Evolutionary conservation across 2,329 filamentous ascomycete genomes (phyloP).

Genomic region (Microdochium paspali): DNA sequence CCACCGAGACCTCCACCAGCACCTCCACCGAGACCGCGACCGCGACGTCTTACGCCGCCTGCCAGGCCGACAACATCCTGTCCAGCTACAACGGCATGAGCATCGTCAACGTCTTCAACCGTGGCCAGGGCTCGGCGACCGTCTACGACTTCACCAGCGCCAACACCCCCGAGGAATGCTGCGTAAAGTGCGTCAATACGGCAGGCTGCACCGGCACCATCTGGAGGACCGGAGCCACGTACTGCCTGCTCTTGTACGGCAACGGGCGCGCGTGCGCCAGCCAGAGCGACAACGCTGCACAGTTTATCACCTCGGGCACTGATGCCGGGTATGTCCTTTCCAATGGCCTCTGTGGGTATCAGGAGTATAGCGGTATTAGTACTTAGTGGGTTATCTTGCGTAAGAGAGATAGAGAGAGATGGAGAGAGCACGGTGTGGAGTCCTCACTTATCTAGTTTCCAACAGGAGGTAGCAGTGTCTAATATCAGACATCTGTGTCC

Average conservation of each 20-base stretch:
- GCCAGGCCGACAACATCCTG: not conserved
- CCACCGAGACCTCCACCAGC: not conserved
- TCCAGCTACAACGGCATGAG: not conserved
- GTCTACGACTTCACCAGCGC: not conserved
- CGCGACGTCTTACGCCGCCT: not conserved
- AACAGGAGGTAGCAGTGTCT: too few relatives aligned
- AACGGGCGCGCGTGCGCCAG: not conserved
- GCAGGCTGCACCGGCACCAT: not conserved
- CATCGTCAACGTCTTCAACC: not conserved
- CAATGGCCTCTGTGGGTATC: not conserved
- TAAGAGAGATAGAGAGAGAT: too few relatives aligned
- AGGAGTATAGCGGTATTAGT: too few relatives aligned
- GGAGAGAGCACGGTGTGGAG: too few relatives aligned
- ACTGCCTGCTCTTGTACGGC: not conserved
- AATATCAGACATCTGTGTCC: too few relatives aligned
- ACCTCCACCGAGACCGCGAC: not conserved
- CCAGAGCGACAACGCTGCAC: not conserved
- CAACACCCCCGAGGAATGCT: not conserved
- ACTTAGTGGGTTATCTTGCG: too few relatives aligned
- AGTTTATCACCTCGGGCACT: not conserved
- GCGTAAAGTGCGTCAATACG: not conserved
- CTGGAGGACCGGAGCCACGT: not conserved
- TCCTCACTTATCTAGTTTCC: too few relatives aligned
- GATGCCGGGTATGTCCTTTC: not conserved
- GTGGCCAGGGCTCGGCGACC: not conserved